Conservation (phyloP, 1,284 basidiomycete species). For the Cutaneotrichosporon sp. region DNA sequence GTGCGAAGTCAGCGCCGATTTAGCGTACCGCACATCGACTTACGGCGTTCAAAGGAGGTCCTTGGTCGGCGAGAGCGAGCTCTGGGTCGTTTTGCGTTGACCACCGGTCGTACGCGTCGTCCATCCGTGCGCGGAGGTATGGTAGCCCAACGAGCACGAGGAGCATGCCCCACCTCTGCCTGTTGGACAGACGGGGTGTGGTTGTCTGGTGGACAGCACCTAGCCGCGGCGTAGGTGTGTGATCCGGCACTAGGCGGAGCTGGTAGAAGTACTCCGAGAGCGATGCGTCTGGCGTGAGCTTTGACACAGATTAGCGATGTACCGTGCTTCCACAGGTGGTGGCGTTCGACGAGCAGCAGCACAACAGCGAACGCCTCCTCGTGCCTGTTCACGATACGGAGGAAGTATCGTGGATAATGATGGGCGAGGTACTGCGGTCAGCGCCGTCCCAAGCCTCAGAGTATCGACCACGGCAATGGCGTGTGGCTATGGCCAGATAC, state of each 20-base stretch:
- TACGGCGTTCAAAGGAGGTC: slow-evolving; percentile 30
- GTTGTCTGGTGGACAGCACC: slow-evolving; percentile 7
- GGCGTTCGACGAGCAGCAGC: slow-evolving; percentile 82
- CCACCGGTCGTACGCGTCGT: slow-evolving; percentile 83
- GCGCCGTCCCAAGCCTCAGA: not conserved
- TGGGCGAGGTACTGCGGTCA: slow-evolving; percentile 80
- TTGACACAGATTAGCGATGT: slow-evolving; percentile 4
- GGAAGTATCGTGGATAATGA: slow-evolving; percentile 84
- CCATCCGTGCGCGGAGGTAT: slow-evolving; percentile 79
- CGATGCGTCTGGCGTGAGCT: slow-evolving; percentile 36
- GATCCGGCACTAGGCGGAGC: slow-evolving; percentile 26
- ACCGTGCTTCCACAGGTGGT: slow-evolving; percentile 84
- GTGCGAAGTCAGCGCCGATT: not conserved
- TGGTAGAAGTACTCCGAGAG: slow-evolving; percentile 47
- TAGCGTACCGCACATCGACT: too few species aligned
- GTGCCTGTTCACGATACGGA: slow-evolving; percentile 87
- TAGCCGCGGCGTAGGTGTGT: slow-evolving; percentile 31
- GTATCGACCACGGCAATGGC: too few species aligned
- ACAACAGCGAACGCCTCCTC: slow-evolving; percentile 90
- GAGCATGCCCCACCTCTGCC: slow-evolving; percentile 58
- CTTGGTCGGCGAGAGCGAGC: slow-evolving; percentile 11
- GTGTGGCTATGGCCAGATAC: not conserved
- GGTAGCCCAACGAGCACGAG: slow-evolving; percentile 80
- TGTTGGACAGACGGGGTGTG: slow-evolving; percentile 23
- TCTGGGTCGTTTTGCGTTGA: slow-evolving; percentile 21